These are phyloP conservation scores for Thymus quinquecostatus DNA, from an alignment of 257 asterid species.

Conservation along the genomic window DNA sequence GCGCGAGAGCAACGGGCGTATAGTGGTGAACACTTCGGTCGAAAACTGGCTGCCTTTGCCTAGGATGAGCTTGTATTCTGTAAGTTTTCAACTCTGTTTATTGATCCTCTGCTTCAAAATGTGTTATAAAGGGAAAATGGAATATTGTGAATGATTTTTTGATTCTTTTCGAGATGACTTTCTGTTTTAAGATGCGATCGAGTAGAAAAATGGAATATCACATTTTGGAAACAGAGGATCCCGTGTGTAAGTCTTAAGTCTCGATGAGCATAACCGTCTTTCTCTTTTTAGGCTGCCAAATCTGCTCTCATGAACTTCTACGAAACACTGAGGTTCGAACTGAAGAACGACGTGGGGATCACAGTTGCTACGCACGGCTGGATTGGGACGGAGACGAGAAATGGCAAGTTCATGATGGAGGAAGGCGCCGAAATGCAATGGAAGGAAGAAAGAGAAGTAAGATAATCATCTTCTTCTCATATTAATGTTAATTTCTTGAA, in stretches of 20 bases:
- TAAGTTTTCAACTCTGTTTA: constrained; percentile 38
- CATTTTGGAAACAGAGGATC: neutral
- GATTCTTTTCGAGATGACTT: no score
- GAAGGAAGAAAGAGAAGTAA: constrained; percentile 93
- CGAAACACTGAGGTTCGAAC: constrained; percentile 81
- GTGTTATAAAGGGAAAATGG: neutral
- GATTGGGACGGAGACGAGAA: constrained; percentile 78
- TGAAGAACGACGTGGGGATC: constrained; percentile 72
- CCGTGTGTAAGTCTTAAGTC: neutral
- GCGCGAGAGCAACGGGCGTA: constrained; percentile 67
- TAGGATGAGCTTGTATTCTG: constrained; percentile 92
- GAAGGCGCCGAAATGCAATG: constrained; percentile 98
- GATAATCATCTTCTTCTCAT: neutral
- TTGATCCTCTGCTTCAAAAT: neutral
- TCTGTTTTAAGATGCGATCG: neutral
- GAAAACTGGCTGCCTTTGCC: constrained; percentile 95
- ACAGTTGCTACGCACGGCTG: constrained; percentile 92
- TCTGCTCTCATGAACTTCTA: constrained; percentile 81
- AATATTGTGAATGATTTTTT: neutral
- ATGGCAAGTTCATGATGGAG: constrained; percentile 81
- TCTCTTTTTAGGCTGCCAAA: constrained; percentile 69
- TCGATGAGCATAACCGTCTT: neutral
- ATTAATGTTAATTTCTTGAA: neutral
- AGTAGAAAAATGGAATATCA: neutral
- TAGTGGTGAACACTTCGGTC: constrained; percentile 83